Conservation (phyloP, 768 basidiomycete species). For the Psilocybe sp. region DNA sequence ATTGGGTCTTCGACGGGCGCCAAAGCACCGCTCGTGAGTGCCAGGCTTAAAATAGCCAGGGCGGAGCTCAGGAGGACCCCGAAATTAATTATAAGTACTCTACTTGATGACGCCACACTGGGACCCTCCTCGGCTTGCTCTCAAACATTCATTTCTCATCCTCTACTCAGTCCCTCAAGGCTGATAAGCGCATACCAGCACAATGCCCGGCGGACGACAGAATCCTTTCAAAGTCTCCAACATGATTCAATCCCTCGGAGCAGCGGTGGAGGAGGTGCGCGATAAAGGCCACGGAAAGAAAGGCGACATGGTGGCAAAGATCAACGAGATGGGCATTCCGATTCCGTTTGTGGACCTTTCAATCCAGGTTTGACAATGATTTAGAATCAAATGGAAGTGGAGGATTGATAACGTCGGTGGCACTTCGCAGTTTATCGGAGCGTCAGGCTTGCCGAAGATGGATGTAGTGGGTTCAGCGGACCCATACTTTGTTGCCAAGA, state of each 20-base stretch:
- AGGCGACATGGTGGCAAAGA: constrained; percentile 24
- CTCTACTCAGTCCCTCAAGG: too few species aligned
- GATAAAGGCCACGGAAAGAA: constrained; percentile 31
- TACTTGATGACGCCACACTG: too few species aligned
- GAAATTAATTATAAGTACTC: too few species aligned
- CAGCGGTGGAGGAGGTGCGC: constrained; percentile 24
- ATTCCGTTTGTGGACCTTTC: constrained; percentile 53
- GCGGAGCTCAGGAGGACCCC: too few species aligned
- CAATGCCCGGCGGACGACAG: constrained; percentile 21
- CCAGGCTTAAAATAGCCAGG: too few species aligned
- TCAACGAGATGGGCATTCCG: constrained; percentile 25
- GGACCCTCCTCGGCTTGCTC: too few species aligned
- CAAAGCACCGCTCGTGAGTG: too few species aligned
- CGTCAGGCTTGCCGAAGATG: constrained; percentile 66
- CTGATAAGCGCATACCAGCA: not conserved
- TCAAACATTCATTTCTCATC: too few species aligned
- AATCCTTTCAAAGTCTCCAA: constrained; percentile 34
- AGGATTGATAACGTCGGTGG: not conserved
- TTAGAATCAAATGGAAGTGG: not conserved
- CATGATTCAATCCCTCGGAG: constrained; percentile 25
- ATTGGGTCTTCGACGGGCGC: too few species aligned
- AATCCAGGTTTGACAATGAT: constrained; percentile 42
- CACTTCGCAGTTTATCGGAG: constrained; percentile 60
- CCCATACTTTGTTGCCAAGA: constrained; percentile 69
- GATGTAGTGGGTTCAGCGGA: constrained; percentile 63